Evolutionary conservation across 768 basidiomycete species (phyloP).

Genomic region (Astraeus odoratus): DNA sequence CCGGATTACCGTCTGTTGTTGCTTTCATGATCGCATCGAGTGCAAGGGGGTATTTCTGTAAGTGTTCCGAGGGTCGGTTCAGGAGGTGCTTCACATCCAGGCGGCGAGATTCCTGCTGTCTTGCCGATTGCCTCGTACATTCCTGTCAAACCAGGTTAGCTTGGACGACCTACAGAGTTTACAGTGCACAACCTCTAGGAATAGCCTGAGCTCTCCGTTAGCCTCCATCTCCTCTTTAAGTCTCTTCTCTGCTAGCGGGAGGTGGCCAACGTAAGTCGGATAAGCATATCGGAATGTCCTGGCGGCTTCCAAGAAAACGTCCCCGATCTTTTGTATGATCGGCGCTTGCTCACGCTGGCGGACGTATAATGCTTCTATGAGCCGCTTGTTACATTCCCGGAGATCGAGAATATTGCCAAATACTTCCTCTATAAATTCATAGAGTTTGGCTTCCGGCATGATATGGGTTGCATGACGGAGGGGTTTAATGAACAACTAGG

Average conservation of each 20-base stretch:
- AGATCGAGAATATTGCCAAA: conserved; percentile 87
- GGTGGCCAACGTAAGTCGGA: conserved; percentile 76
- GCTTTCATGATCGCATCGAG: conserved; percentile 83
- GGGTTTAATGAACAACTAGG: conserved; percentile 48
- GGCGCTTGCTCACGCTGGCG: conserved; percentile 79
- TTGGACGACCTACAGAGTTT: not conserved
- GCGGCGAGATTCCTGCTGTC: conserved; percentile 50
- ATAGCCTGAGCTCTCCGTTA: conserved; percentile 76
- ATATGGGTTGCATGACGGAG: conserved; percentile 50
- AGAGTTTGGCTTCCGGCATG: conserved; percentile 50
- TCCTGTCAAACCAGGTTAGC: conserved; percentile 11
- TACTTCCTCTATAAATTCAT: conserved; percentile 83
- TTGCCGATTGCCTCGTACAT: conserved; percentile 38
- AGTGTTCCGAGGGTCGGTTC: conserved; percentile 53
- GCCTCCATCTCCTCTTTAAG: conserved; percentile 80
- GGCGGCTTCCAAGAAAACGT: conserved; percentile 82
- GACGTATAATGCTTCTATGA: conserved; percentile 83
- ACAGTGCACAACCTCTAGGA: conserved; percentile 60
- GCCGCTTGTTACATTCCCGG: conserved; percentile 71
- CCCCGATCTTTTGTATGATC: conserved; percentile 80
- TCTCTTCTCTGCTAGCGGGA: conserved; percentile 79
- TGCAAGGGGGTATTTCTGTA: conserved; percentile 67
- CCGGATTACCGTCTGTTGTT: conserved; percentile 74
- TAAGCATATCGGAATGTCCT: conserved; percentile 85
- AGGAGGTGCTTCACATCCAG: conserved; percentile 59